Base-by-base conservation (phyloP, 768 basidiomycete species). In the Suillus fuscotomentosus region DNA sequence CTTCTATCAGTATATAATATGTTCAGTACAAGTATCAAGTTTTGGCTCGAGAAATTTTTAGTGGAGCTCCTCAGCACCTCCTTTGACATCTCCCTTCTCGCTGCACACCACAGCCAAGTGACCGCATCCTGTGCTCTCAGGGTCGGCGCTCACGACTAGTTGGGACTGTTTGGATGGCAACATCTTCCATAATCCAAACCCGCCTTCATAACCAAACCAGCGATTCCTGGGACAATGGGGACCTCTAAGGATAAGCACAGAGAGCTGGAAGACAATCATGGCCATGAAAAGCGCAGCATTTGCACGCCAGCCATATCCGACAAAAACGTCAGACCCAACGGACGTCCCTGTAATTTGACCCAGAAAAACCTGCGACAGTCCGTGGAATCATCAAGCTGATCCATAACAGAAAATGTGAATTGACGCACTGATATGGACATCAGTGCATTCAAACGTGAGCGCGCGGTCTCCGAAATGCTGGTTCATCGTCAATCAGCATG, bases 171-270 rank as follows among this genome's bases (percentile, higher is more conserved):
- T 27, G 7, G 24, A 42, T 2, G 41, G 57, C 6, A 20, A 11
- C 2, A 11, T 59, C 41, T 20, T 20, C 57, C 57, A 27, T 2
- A 59, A 31, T 31, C 2, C 71, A 20, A 81, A 62, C 11, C 87
- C 87, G 22, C 87, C 87, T 69, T 87, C 80, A 67, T 84, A 88
- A 20, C 89, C 87, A 70, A 88, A 78, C 88, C 88, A 88, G 45
- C 69, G 67, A 56, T 65, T 62, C 60, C 80, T 72, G 47, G 68
- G 63, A 63, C 72, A 76, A 61, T 74, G 67, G 15, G 81, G 81
- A 0, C 81, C 81, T 42, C 80, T 72, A 17, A 74, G 68, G n/a
- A 77, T 63, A 15, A 81, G 74, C 9, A 81, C 62, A 7, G 76
- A 24, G 1, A 82, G 24, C 20, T 73, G 73, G 56, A 75, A 75